phyloP scores from a whole-genome alignment of 2,329 filamentous ascomycete genomes.

The Cyphellophora europaea region DNA sequence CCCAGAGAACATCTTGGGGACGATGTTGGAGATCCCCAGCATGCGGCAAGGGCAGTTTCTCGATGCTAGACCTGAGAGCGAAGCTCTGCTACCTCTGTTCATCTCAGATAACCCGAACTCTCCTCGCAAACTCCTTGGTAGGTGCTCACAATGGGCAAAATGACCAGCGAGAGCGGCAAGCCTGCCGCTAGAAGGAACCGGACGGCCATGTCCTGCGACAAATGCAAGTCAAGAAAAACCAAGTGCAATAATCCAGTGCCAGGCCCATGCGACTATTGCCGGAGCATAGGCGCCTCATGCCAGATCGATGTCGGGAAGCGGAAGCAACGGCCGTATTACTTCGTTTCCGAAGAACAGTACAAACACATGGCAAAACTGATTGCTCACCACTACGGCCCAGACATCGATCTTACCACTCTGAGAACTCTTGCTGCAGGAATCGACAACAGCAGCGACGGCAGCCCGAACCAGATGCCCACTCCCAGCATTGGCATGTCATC shows the following conservation, averaged over 20 bases:
- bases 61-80: no score
- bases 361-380: neutral
- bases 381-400: neutral
- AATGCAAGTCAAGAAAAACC: neutral
- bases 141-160: neutral
- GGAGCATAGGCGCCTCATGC: constrained; percentile 2
- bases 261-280: constrained; percentile 4
- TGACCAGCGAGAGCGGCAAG: neutral
- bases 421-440: neutral
- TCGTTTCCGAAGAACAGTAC: constrained; percentile 4
- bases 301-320: constrained; percentile 2
- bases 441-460: constrained; percentile 1
- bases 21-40: no score
- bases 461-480: neutral
- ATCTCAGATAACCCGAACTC: no score
- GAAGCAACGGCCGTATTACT: constrained; percentile 5
- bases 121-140: no score
- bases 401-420: neutral
- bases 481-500: neutral
- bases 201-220: neutral
- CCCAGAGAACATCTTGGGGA: no score
- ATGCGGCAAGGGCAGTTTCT: no score
- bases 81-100: no score
- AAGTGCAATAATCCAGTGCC: constrained; percentile 1
- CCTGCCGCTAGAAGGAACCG: neutral